Evolutionary conservation across 352 stramenopile genomes (phyloP), one percentile per base, ranked within the genome.

Genomic region (Phytopythium aichiense): DNA sequence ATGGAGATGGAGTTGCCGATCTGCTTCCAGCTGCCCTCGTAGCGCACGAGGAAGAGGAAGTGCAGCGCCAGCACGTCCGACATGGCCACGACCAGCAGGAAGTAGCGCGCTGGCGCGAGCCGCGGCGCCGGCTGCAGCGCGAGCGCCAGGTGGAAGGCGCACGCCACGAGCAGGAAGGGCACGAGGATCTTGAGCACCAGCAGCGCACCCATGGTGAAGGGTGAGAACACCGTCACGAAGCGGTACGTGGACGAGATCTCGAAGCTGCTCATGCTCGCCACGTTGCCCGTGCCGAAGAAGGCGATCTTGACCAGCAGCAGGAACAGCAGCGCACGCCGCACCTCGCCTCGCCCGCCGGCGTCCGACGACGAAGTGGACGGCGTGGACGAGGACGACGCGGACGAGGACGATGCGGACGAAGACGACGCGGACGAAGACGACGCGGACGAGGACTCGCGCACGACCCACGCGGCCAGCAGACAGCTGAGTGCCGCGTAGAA

Each of bases 1-100:
- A 89, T 90, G 12, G 83, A 92, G 55, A 94, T 94, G 35, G 82
- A 92, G 65, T 95, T 95, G 35, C 86, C 86, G 51, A 95, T 95
- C 58, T 93, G 77, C 56, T 93, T 92, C 86, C 86, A 95, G 53
- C 80, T 91, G 62, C 86, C 86, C 81, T 95, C 81, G 68, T 95
- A 87, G 43, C 80, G 75, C 22, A 95, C 86, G 28, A 89, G 65
- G 59, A 92, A 95, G 22, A 95, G 73, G 42, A 95, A 92, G 43
- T 95, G 86, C 18, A 95, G 67, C 53, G 86, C 84, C 28, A 95
- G 64, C 2, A 93, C 58, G 49, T 95, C 84, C 52, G 79, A 89
- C 69, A 95, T 84, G n/a, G 71, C 73, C 38, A 95, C 79, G 23
- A 95, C 86, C 9, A 93, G 61, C 20, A 95, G 60, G 45, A 92